These are phyloP conservation scores for Boletus fagicola DNA, from an alignment of 768 basidiomycete species.

Conservation along the genomic window DNA sequence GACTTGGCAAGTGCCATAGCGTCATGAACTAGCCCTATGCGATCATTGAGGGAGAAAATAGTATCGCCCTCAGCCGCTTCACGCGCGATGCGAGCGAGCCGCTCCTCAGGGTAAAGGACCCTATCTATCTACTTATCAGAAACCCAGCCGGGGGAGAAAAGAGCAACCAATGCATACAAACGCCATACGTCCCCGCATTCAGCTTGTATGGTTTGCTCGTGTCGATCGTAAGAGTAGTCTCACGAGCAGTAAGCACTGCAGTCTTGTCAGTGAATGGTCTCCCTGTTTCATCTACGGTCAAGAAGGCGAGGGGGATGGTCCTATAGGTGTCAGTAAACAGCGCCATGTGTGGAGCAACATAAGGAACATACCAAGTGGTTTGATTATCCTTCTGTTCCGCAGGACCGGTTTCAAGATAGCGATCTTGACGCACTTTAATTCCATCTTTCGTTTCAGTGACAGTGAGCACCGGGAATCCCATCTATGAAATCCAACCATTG, in stretches of 20 bases:
- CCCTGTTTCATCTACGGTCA: constrained; percentile 60
- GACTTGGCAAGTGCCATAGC: constrained; percentile 77
- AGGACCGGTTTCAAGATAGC: constrained; percentile 86
- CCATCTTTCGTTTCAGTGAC: constrained; percentile 74
- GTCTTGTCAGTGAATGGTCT: constrained; percentile 57
- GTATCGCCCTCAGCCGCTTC: constrained; percentile 70
- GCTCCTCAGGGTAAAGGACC: constrained; percentile 80
- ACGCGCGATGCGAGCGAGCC: constrained; percentile 71
- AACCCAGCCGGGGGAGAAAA: not conserved
- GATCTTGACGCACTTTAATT: constrained; percentile 81
- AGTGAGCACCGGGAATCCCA: constrained; percentile 87
- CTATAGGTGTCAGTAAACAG: constrained; percentile 35
- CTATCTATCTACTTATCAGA: constrained; percentile 51
- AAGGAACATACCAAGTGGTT: constrained; percentile 67
- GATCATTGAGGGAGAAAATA: constrained; percentile 77
- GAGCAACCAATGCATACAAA: constrained; percentile 58
- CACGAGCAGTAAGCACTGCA: constrained; percentile 64
- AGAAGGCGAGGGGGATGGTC: constrained; percentile 77
- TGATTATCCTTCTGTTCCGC: constrained; percentile 80
- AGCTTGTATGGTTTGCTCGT: constrained; percentile 81
- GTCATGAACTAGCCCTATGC: constrained; percentile 87
- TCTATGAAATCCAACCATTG: constrained; percentile 29
- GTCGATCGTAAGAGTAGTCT: constrained; percentile 68
- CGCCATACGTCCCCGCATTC: constrained; percentile 84
- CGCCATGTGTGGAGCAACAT: not conserved